Percentiles rank a stretch among this genome's conserved stretches.
These are phyloP conservation scores for Coemansia sp. DNA, from an alignment of 192 early-diverging fungal species.

Conservation along the genomic window DNA sequence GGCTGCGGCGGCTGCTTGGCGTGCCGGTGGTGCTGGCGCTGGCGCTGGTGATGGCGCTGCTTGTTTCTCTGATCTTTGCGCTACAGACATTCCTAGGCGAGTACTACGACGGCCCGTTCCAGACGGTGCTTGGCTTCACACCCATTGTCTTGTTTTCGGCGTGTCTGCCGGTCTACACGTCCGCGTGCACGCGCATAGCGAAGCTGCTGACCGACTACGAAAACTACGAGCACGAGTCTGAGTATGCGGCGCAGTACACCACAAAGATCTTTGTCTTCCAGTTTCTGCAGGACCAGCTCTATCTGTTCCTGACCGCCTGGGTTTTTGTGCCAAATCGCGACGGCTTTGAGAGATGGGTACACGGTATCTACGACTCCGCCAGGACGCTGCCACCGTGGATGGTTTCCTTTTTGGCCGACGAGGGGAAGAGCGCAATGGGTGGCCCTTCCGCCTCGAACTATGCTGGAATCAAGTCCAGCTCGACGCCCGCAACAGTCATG, in stretches of 20 bases:
- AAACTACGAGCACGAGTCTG: slow-evolving; percentile 74
- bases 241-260: slow-evolving; percentile 68
- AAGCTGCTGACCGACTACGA: slow-evolving; percentile 72
- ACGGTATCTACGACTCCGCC: slow-evolving; percentile 19
- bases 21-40: slow-evolving; percentile 62
- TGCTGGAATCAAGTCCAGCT: slow-evolving; percentile 35
- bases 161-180: slow-evolving; percentile 68
- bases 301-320: slow-evolving; percentile 85
- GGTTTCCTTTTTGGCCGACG: slow-evolving; percentile 16
- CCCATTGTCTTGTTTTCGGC: slow-evolving; percentile 77
- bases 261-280: slow-evolving; percentile 88
- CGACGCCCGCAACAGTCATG: slow-evolving; percentile 43
- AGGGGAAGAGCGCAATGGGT: not conserved
- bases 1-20: slow-evolving; percentile 60
- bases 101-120: slow-evolving; percentile 82
- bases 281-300: slow-evolving; percentile 78
- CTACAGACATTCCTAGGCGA: slow-evolving; percentile 75
- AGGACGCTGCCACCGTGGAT: slow-evolving; percentile 20
- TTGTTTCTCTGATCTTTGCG: slow-evolving; percentile 70
- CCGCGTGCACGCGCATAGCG: slow-evolving; percentile 65
- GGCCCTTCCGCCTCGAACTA: not conserved
- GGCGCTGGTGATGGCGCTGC: slow-evolving; percentile 59
- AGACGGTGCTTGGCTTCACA: slow-evolving; percentile 57
- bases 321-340: slow-evolving; percentile 84
- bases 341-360: slow-evolving; percentile 59